A percentile compares a stretch with the other conserved stretches of the same genome.
phyloP scores from a whole-genome alignment of 192 early-diverging fungal species.

The Coemansia sp. region DNA sequence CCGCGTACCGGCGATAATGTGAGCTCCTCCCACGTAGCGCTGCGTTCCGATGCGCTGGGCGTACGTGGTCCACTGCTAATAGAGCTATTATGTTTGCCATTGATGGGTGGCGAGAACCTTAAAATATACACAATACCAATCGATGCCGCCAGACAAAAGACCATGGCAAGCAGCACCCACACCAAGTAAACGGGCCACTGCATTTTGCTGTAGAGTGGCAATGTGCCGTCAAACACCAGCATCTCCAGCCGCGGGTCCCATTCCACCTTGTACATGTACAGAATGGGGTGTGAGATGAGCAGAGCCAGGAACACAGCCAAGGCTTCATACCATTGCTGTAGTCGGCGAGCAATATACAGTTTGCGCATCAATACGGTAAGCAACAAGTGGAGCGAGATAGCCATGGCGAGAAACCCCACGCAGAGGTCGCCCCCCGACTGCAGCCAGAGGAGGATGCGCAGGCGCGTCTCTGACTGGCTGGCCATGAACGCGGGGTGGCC shows the following conservation, averaged over 20 bases:
- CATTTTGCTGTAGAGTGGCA: neutral
- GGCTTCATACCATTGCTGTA: constrained; percentile 18
- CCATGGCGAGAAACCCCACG: neutral
- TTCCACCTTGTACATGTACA: constrained; percentile 15
- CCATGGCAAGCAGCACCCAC: neutral
- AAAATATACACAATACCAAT: neutral
- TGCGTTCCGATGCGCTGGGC: constrained; percentile 4
- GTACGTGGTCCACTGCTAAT: neutral
- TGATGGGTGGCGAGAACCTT: neutral
- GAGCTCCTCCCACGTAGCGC: constrained; percentile 12
- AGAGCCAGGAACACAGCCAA: neutral
- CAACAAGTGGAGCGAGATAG: constrained; percentile 3
- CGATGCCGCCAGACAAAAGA: neutral
- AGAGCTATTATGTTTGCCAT: neutral
- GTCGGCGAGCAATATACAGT: neutral
- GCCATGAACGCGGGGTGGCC: neutral
- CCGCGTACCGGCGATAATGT: neutral
- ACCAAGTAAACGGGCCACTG: constrained; percentile 12
- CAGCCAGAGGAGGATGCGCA: constrained; percentile 19
- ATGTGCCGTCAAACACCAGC: constrained; percentile 1
- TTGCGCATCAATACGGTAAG: constrained; percentile 5
- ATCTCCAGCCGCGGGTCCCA: neutral
- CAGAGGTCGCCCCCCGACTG: constrained; percentile 3
- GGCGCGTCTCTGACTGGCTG: neutral
- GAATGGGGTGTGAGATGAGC: constrained; percentile 17